Percentiles rank a stretch among this genome's conserved stretches.
phyloP scores from a whole-genome alignment of 176 grass and related monocot genomes.

The Bonia amplexicaulis region DNA sequence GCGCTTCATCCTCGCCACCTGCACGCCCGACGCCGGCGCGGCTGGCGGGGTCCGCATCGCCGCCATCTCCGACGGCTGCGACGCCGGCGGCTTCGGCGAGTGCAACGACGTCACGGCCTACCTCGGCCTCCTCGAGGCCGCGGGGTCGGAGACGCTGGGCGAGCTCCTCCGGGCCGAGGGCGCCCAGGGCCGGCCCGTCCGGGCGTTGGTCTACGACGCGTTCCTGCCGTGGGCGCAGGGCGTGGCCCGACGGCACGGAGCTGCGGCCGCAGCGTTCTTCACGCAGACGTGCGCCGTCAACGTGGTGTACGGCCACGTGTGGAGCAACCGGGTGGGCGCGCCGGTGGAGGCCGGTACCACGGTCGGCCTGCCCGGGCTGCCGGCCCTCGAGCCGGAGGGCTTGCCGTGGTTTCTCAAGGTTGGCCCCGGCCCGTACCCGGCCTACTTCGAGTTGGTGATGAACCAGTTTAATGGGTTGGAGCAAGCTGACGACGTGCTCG shows the following conservation, averaged over 20 bases:
- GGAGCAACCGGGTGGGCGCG: neutral
- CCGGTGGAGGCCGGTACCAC: constrained; percentile 15
- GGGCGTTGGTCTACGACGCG: constrained; percentile 60
- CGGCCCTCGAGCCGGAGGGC: constrained; percentile 24
- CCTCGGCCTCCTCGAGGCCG: constrained; percentile 38
- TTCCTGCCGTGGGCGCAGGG: constrained; percentile 53
- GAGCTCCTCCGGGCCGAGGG: constrained; percentile 48
- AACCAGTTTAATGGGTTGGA: constrained; percentile 51
- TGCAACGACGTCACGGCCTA: constrained; percentile 35
- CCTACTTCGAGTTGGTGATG: constrained; percentile 42
- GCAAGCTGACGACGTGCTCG: constrained; percentile 48
- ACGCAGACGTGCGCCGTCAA: constrained; percentile 68
- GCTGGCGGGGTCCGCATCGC: constrained; percentile 30
- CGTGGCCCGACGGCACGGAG: constrained; percentile 32
- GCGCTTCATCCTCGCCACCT: constrained; percentile 43
- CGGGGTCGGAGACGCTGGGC: constrained; percentile 44
- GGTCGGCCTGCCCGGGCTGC: constrained; percentile 29
- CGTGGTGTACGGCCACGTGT: constrained; percentile 45
- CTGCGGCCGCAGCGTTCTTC: constrained; percentile 44
- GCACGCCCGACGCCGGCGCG: neutral
- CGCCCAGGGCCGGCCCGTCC: constrained; percentile 29
- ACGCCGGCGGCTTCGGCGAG: constrained; percentile 27
- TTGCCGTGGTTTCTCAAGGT: constrained; percentile 53
- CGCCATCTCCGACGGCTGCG: constrained; percentile 74
- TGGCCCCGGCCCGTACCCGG: constrained; percentile 15